These are phyloP conservation scores for Linnemannia hyalina DNA, from an alignment of 192 early-diverging fungal genomes.

Conservation along the genomic window DNA sequence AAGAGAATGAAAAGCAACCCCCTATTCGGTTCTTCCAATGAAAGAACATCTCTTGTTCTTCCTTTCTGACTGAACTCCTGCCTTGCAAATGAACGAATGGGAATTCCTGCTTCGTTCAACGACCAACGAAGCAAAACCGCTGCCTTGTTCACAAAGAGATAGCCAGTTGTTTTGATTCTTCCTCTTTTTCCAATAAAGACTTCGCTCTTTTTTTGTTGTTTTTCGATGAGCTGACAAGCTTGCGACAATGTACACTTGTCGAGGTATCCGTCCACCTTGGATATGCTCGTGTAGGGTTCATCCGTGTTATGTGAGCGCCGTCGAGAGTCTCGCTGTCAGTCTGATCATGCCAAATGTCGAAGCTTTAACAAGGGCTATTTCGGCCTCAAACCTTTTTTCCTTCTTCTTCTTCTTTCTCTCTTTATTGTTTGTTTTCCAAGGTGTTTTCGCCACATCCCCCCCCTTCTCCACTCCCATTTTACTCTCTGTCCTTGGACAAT, in stretches of 20 bases:
- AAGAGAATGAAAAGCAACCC: too few relatives aligned
- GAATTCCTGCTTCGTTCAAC: too few relatives aligned
- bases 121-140: too few relatives aligned
- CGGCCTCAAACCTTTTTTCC: not conserved
- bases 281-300: not conserved
- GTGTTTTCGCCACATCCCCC: not conserved
- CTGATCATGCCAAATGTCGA: not conserved
- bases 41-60: too few relatives aligned
- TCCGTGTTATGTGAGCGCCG: not conserved
- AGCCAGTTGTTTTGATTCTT: not conserved
- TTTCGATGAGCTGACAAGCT: not conserved
- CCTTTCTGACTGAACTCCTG: too few relatives aligned
- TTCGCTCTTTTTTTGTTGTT: not conserved
- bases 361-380: not conserved
- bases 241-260: not conserved
- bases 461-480: not conserved
- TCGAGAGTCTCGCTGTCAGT: not conserved
- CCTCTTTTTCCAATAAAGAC: not conserved
- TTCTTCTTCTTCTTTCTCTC: not conserved
- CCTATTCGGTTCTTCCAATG: too few relatives aligned
- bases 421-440: not conserved
- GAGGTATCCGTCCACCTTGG: not conserved
- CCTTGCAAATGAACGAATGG: too few relatives aligned
- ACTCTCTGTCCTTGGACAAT: too few relatives aligned
- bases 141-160: not conserved